Percentiles rank a stretch among this genome's conserved stretches.
phyloP scores from a whole-genome alignment of 2,329 filamentous ascomycete genomes.

The Helminthosporium solani region DNA sequence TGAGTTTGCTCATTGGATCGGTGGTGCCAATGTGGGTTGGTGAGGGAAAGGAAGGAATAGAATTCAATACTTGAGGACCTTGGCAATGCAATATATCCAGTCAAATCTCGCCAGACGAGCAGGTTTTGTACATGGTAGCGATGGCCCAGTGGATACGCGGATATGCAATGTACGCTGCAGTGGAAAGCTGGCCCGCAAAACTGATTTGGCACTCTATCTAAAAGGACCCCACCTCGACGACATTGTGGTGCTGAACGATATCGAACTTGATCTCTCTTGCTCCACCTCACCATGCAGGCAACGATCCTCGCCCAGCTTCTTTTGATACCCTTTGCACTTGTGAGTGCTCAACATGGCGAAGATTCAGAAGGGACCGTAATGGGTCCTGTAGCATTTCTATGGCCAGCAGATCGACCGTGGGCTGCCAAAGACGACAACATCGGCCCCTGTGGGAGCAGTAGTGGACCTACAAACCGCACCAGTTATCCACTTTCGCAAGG shows the following conservation, averaged over 20 bases:
- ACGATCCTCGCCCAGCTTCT: slow-evolving; percentile 1
- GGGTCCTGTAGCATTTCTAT: slow-evolving; percentile 62
- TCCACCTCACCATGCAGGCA: slow-evolving; percentile 10
- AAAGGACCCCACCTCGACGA: not conserved
- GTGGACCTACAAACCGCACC: slow-evolving; percentile 53
- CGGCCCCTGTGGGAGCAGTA: slow-evolving; percentile 58
- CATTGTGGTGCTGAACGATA: not conserved
- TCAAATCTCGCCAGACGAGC: slow-evolving; percentile 4
- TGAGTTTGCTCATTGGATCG: slow-evolving; percentile 11
- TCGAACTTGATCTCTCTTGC: not conserved
- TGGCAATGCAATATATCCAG: slow-evolving; percentile 12
- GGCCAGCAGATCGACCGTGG: slow-evolving; percentile 61
- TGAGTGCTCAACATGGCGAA: slow-evolving; percentile 20
- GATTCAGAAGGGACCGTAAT: slow-evolving; percentile 41
- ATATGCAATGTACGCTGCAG: not conserved
- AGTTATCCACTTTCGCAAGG: slow-evolving; percentile 60
- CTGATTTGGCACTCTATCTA: not conserved
- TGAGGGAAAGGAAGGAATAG: no score
- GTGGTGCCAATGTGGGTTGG: not conserved
- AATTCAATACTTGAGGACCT: slow-evolving; percentile 16
- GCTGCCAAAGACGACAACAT: slow-evolving; percentile 56
- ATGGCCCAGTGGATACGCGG: not conserved
- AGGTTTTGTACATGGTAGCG: not conserved
- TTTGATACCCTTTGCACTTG: slow-evolving; percentile 1
- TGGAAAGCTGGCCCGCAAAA: not conserved